These are phyloP conservation scores for Mycena rebaudengoi DNA, from an alignment of 768 basidiomycete species.

Conservation along the genomic window DNA sequence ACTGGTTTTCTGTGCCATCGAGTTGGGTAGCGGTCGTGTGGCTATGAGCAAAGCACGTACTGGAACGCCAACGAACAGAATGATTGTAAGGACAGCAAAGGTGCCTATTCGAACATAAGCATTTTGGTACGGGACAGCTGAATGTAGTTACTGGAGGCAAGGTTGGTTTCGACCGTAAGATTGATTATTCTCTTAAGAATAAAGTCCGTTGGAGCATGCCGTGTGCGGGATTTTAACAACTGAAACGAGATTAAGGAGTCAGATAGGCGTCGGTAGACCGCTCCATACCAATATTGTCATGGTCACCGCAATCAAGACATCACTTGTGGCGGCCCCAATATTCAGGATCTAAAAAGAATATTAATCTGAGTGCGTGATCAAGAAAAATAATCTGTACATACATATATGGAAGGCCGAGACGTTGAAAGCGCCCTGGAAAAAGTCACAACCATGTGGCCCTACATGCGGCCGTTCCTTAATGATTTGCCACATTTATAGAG, in stretches of 20 bases:
- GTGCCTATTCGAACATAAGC: neutral
- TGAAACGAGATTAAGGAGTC: neutral
- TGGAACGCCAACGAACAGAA: neutral
- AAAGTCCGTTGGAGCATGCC: neutral
- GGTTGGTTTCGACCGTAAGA: too few species aligned
- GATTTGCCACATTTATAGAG: too few species aligned
- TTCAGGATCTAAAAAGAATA: neutral
- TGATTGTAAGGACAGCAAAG: slow-evolving; percentile 1
- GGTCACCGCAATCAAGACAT: neutral
- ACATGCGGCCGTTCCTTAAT: neutral
- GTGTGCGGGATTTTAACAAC: neutral
- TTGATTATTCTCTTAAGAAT: neutral
- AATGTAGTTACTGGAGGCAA: neutral
- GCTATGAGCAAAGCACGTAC: neutral
- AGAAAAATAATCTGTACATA: neutral
- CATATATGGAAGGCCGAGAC: neutral
- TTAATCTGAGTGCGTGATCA: neutral
- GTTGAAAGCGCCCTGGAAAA: neutral
- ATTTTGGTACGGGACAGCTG: neutral
- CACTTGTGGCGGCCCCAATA: neutral
- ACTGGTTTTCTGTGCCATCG: neutral
- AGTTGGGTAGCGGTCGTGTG: neutral
- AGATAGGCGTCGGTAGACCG: neutral
- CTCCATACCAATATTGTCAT: neutral
- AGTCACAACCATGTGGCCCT: neutral